Base-by-base conservation (phyloP, 2,329 filamentous ascomycete species). In the Hypoxylon sp. region DNA sequence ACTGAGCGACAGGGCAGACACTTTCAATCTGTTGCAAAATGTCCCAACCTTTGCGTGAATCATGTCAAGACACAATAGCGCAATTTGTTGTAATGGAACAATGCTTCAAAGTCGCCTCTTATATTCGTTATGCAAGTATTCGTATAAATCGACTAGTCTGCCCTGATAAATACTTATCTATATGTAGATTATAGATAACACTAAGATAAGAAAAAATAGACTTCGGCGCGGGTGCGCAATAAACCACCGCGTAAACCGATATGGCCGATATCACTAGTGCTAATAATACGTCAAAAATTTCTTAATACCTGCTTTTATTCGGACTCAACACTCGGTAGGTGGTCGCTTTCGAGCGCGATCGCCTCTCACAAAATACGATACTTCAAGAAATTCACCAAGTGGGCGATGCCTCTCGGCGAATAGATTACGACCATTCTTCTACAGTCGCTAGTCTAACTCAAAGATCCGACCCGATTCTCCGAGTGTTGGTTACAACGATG, bases 401-500 rank as follows among this genome's bases (percentile, higher is more conserved):
- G 57, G 46, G 28, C 38, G 7, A 56, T 59, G 25, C 43, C 38
- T 51, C 48, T 66, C 52, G 45, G 65, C 52, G 45, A 62, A 57
- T 30, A 50, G 46, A 55, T 53, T 63, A 55, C 63, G 53, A 36
- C 57, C 57, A 14, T 52, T 41, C 55, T 36, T 55, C 45, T 23
- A 25, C 34, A 46, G 19, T 48, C 58, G 32, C 60, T 52, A 46
- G 50, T 48, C 45, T 66, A 36, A 38, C 65, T 60, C 65, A 65
- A 58, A 56, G 46, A 68, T 58, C 65, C 56, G 49, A 67, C 53
- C 63, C 62, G 55, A 51, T 53, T 65, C 64, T 68, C 63, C 62
- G 30, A 62, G 48, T 65, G 34, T 63, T 61, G 64, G 67, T 57
- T 62, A 55, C 62, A 63, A 75, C 72, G 68, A 77, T 77, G 75